These are phyloP conservation scores for Inosperma sp. DNA, from an alignment of 768 basidiomycete species.

Conservation along the genomic window DNA sequence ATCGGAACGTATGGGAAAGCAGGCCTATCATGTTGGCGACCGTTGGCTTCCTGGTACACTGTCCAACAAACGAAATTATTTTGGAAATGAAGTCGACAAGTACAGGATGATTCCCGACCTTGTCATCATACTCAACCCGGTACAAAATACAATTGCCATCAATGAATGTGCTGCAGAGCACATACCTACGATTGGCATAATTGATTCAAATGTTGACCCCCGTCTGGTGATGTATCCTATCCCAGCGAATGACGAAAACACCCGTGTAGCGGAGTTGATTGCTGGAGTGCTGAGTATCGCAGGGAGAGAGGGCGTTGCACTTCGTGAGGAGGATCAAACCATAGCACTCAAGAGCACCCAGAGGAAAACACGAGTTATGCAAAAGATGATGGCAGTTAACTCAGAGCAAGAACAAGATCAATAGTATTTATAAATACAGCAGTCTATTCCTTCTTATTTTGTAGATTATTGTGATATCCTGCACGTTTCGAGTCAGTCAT, in stretches of 20 bases:
- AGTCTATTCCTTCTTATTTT: slow-evolving; percentile 32
- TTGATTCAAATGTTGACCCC: slow-evolving; percentile 95
- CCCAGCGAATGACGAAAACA: slow-evolving; percentile 95
- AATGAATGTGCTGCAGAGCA: slow-evolving; percentile 87
- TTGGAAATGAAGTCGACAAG: slow-evolving; percentile 51
- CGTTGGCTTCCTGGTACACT: slow-evolving; percentile 95
- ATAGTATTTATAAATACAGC: slow-evolving; percentile 19
- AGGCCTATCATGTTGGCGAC: slow-evolving; percentile 81
- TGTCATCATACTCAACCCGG: slow-evolving; percentile 86
- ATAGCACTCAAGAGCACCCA: slow-evolving; percentile 28
- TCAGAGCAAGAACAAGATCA: slow-evolving; percentile 9
- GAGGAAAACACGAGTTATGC: slow-evolving; percentile 21
- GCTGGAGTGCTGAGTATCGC: slow-evolving; percentile 89
- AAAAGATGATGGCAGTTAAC: slow-evolving; percentile 16
- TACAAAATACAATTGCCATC: slow-evolving; percentile 78
- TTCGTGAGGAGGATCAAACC: slow-evolving; percentile 31
- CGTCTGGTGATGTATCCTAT: slow-evolving; percentile 97
- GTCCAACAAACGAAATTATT: slow-evolving; percentile 78
- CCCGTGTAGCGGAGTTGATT: slow-evolving; percentile 85
- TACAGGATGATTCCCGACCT: slow-evolving; percentile 76
- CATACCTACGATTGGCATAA: slow-evolving; percentile 89
- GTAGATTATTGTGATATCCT: slow-evolving; percentile 66
- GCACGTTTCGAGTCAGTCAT: slow-evolving; percentile 18
- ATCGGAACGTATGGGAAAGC: slow-evolving; percentile 69
- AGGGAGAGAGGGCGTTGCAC: slow-evolving; percentile 63